Evolutionary conservation across 139 green algal species (phyloP), one percentile per base, ranked within the genome.

Genomic region (Coelastrella sp.): DNA sequence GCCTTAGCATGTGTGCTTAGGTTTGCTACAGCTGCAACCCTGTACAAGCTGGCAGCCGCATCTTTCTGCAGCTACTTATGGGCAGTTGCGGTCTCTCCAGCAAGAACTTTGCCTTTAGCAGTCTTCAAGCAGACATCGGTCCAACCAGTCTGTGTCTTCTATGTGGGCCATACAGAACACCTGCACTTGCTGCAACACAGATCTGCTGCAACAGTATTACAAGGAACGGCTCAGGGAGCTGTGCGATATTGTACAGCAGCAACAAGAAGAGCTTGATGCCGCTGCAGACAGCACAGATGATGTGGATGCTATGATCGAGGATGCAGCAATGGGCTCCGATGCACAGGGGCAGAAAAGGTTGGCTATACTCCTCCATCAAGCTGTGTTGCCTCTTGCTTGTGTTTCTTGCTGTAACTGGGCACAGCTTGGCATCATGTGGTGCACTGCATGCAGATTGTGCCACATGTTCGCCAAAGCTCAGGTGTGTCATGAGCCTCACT

Each of bases 181-280:
- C n/a, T n/a, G n/a, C n/a, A n/a, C n/a, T 48, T 40, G 2, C 23
- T 73, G 8, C 37, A 51, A 34, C 71, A 34, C 87, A 93, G 90
- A 69, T 34, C 50, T 91, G 45, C 79, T 92, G 72, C 74, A 80
- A n/a, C 37, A 67, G 4, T 90, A 91, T 78, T 90, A 82, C 59
- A 41, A 57, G 43, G 38, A 43, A 43, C 89, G 89, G 87, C 81
- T 92, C n/a, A 30, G 38, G 2, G 53, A 89, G 78, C 85, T 92
- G 34, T 85, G 88, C 35, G 25, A 85, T 50, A 50, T 69, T 37
- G 69, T 80, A 69, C 37, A 72, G 77, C 74, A 63, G 84, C 30
- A 71, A 57, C 82, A 79, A 40, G 40, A 79, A n/a, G 40, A 79
- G 27, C 59, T 21, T 19, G 84, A 63, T 11, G 66, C 35, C 17